Percentiles rank a stretch among this genome's conserved stretches.
Conservation (phyloP, 1,284 basidiomycete genomes). For the Malassezia obtusa region DNA sequence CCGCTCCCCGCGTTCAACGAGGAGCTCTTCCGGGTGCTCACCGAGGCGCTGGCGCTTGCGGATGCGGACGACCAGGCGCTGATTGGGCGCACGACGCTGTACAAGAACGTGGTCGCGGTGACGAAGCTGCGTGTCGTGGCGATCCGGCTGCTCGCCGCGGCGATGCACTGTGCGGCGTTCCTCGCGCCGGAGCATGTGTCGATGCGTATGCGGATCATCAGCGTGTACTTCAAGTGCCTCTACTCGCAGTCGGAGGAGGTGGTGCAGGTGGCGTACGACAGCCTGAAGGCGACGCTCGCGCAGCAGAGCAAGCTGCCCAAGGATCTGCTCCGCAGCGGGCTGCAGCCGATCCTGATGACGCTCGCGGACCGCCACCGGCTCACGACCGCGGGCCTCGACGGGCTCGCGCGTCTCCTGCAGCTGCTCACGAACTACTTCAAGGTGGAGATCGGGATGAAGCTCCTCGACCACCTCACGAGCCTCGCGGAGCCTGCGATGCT, state of each 20-base stretch:
- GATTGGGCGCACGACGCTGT: constrained; percentile 61
- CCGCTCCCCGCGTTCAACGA: constrained; percentile 82
- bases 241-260: constrained; percentile 89
- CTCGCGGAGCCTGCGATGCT: constrained; percentile 37
- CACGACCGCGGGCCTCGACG: constrained; percentile 83
- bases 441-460: constrained; percentile 95
- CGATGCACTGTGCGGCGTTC: constrained; percentile 89
- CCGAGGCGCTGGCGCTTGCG: constrained; percentile 86
- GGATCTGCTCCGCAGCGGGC: constrained; percentile 84
- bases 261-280: constrained; percentile 90
- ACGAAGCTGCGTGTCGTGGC: constrained; percentile 89
- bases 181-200: constrained; percentile 35
- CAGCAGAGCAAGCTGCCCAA: constrained; percentile 89
- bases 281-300: constrained; percentile 71
- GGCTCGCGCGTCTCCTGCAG: constrained; percentile 86
- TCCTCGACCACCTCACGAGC: constrained; percentile 66
- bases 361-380: constrained; percentile 90
- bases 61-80: constrained; percentile 86
- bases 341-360: constrained; percentile 95
- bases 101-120: constrained; percentile 73
- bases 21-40: constrained; percentile 79
- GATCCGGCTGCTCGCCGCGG: constrained; percentile 81
- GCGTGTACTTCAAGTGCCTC: constrained; percentile 96
- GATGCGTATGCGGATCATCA: constrained; percentile 66
- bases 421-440: constrained; percentile 98